Evolutionary conservation across 371 early-diverging fungal species (phyloP).

Genomic region (Mucor circinelloides): DNA sequence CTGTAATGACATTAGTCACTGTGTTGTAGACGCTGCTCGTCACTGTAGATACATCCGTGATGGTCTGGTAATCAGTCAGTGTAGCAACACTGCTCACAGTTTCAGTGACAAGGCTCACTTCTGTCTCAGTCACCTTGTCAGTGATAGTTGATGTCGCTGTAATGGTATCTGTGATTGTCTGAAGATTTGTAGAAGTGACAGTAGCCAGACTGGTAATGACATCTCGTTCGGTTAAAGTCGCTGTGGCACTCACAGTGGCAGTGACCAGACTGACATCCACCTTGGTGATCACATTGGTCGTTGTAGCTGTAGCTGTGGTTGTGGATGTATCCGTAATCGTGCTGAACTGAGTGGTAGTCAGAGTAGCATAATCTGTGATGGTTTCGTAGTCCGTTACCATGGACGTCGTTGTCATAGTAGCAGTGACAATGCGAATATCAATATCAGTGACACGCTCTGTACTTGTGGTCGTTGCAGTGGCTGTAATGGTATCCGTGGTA

Average conservation of each 20-base stretch:
- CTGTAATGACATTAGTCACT: neutral
- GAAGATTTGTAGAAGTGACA: neutral
- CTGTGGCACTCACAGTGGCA: neutral
- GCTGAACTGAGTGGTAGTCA: neutral
- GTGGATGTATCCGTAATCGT: neutral
- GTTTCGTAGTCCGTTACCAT: neutral
- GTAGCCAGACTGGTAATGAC: neutral
- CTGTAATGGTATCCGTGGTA: neutral
- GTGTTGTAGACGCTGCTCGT: neutral
- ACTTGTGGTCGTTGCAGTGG: neutral
- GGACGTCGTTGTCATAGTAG: neutral
- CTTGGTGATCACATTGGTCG: neutral
- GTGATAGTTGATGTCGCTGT: neutral
- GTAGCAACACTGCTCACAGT: neutral
- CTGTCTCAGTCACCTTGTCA: neutral
- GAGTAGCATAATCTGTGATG: neutral
- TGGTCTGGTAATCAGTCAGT: neutral
- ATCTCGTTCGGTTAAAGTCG: neutral
- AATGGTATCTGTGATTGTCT: neutral
- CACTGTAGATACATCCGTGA: neutral
- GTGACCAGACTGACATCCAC: constrained; percentile 2
- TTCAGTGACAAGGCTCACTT: neutral
- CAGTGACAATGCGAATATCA: constrained; percentile 4
- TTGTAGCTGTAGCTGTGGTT: neutral
- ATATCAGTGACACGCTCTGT: neutral